Percentiles rank a stretch among this genome's conserved stretches.
These are phyloP conservation scores for Xerophyta viscosa DNA, from an alignment of 106 monocot species.

Conservation along the genomic window DNA sequence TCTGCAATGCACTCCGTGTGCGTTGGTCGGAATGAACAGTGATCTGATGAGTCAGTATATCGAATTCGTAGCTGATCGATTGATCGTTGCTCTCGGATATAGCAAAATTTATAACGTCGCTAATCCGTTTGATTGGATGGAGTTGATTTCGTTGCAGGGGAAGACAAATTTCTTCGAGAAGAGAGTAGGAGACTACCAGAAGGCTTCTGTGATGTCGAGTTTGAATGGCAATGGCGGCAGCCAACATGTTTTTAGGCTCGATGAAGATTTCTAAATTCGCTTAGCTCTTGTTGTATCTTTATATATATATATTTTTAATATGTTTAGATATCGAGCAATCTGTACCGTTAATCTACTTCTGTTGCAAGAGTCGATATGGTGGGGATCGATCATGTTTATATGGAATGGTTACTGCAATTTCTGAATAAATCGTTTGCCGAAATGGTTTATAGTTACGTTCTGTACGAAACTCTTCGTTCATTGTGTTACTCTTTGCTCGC, in stretches of 20 bases:
- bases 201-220: constrained; percentile 36
- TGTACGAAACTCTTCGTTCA: too few species aligned
- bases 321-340: too few species aligned
- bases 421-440: too few species aligned
- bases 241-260: constrained; percentile 27
- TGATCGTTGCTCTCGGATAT: constrained; percentile 21
- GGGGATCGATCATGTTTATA: too few species aligned
- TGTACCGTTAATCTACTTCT: too few species aligned
- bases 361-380: too few species aligned
- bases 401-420: too few species aligned
- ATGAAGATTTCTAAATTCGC: constrained; percentile 30
- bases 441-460: too few species aligned
- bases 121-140: constrained; percentile 44
- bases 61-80: constrained; percentile 35
- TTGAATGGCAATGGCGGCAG: constrained; percentile 4
- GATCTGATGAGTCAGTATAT: constrained; percentile 39
- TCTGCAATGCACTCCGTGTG: constrained; percentile 25
- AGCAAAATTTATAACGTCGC: constrained; percentile 16
- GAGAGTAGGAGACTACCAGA: constrained; percentile 42
- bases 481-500: too few species aligned
- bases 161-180: constrained; percentile 49
- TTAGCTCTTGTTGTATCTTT: too few species aligned
- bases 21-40: constrained; percentile 33
- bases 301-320: too few species aligned
- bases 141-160: constrained; percentile 35